Evolutionary conservation across 169 alveolate species (phyloP), one percentile per base, ranked within the genome.

Genomic region (Ichthyophthirius multifiliis): DNA sequence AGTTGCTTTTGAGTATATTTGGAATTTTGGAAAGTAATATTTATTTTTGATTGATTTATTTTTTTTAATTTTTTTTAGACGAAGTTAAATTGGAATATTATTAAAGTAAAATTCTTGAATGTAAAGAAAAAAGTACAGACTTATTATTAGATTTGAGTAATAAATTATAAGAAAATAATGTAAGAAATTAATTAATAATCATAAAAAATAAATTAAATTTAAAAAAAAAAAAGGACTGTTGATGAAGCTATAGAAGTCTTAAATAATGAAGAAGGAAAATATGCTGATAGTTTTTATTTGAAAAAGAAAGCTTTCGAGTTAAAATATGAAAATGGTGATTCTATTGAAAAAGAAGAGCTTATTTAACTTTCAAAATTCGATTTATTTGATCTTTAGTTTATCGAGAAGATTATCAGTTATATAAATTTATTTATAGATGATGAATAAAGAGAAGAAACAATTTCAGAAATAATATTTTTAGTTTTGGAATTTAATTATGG

Each of bases 291-390:
- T 23, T 55, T 55, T 27, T 55, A 27, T 27, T 27, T 55, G 13
- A 55, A 55, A 39, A 55, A 55, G 39, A 55, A 55, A 55, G 23
- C 23, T 10, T 55, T 55, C 13, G 23, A 55, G 34, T n/a, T 55
- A 6, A 39, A 34, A 4, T 55, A 55, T 55, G 71, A 55, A 55
- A 55, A 55, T 55, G 71, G 71, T 55, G 71, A 55, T 55, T 27
- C 12, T 13, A n/a, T 55, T 1, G 71, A 55, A 23, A 55, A 27
- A 55, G 71, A 55, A 27, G 71, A 55, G 16, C 23, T 55, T 15
- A 16, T 55, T 3, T 34, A 55, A 18, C 15, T 55, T 2, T 7
- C 31, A 1, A 55, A 55, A 10, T 34, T 39, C 10, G 71, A 55
- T 27, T 20, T 55, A 55, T 55, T 55, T 55, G 71, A 55, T 55